Evolutionary conservation across 129 eudicot genomes (phyloP).

Genomic region (Silybum marianum): DNA sequence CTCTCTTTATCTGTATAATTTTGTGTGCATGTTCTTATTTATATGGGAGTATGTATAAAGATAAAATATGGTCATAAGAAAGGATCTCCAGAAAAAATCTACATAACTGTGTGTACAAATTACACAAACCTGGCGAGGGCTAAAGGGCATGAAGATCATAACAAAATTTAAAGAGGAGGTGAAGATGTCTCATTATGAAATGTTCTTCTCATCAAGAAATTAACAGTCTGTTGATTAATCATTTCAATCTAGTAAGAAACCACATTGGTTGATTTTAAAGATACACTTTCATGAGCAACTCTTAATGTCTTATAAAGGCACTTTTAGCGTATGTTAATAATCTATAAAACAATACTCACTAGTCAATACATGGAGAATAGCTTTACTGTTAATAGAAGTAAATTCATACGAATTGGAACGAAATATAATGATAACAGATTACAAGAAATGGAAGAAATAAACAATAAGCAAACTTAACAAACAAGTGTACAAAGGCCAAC

Average conservation of each 20-base stretch:
- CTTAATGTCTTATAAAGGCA: slow-evolving; percentile 83
- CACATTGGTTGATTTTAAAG: slow-evolving; percentile 27
- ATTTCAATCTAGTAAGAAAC: background rate
- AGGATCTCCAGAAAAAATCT: too few relatives aligned
- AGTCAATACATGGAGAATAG: background rate
- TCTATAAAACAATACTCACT: slow-evolving; percentile 48
- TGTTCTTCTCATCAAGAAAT: background rate
- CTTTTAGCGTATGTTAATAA: slow-evolving; percentile 68
- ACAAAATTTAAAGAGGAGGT: background rate
- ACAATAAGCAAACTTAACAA: background rate
- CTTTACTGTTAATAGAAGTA: background rate
- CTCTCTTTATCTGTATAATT: too few relatives aligned
- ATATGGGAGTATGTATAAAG: too few relatives aligned
- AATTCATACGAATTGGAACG: background rate
- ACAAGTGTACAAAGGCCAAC: background rate
- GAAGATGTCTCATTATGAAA: background rate
- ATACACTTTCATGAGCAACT: slow-evolving; percentile 93
- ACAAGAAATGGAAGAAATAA: background rate
- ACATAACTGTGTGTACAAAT: background rate
- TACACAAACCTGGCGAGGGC: background rate
- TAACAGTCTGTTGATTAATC: background rate
- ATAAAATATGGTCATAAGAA: too few relatives aligned
- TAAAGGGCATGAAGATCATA: background rate
- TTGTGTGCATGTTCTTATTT: too few relatives aligned
- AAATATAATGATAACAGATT: background rate